Percentiles rank a stretch among this genome's conserved stretches.
phyloP scores from a whole-genome alignment of 2,329 filamentous ascomycete species.

The Sporothrix variecibatus region DNA sequence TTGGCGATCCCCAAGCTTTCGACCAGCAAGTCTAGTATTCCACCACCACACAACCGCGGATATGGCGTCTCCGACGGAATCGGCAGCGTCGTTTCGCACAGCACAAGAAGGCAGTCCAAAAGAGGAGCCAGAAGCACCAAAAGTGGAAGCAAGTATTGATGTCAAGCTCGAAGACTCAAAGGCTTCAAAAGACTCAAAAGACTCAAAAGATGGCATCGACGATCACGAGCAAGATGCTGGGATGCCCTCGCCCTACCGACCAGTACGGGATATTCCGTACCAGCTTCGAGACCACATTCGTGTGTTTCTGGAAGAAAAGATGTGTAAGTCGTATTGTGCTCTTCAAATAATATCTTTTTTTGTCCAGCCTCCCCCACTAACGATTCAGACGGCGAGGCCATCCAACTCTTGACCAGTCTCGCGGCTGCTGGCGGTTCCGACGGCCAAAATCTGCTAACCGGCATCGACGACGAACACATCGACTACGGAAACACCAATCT shows the following conservation, averaged over 20 bases:
- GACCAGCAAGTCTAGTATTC: neutral
- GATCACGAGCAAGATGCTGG: neutral
- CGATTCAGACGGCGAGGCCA: conserved; percentile 55
- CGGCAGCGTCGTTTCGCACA: conserved; percentile 1
- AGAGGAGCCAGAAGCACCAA: neutral
- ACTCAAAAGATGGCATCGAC: neutral
- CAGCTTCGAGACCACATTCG: conserved; percentile 67
- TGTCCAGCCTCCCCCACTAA: too few species aligned
- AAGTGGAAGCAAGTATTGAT: neutral
- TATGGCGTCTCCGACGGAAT: neutral
- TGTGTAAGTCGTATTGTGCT: conserved; percentile 42
- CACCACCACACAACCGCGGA: neutral
- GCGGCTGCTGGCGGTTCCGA: conserved; percentile 51
- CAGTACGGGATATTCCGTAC: conserved; percentile 58
- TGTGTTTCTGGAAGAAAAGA: conserved; percentile 74
- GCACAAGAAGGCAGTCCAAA: conserved; percentile 2
- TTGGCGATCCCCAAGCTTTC: neutral
- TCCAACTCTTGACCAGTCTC: conserved; percentile 66
- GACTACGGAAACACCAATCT: conserved; percentile 47
- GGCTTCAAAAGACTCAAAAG: too few species aligned
- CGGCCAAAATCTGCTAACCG: neutral
- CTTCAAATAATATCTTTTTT: too few species aligned
- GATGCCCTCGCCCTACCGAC: conserved; percentile 47
- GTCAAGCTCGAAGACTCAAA: too few species aligned
- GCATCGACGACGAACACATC: neutral